Evolutionary conservation across 2,329 filamentous ascomycete species (phyloP).

Genomic region (Cytospora piceicola): DNA sequence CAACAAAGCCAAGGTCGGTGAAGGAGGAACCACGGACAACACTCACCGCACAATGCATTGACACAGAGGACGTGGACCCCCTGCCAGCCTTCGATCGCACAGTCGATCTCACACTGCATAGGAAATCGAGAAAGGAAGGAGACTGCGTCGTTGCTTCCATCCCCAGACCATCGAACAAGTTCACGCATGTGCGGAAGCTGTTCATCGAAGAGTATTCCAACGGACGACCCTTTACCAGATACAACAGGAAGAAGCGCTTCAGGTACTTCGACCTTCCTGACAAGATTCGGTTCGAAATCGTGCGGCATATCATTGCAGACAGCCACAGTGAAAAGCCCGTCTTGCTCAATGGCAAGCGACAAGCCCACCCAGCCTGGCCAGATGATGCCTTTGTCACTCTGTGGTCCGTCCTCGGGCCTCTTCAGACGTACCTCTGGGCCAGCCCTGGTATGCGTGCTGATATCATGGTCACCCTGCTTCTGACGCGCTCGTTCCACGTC

Average conservation of each 20-base stretch:
- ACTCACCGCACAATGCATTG: not conserved
- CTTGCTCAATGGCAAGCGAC: slow-evolving; percentile 36
- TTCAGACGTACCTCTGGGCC: slow-evolving; percentile 38
- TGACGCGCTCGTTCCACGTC: slow-evolving; percentile 43
- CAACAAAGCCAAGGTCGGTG: not conserved
- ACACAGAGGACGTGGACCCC: slow-evolving; percentile 35
- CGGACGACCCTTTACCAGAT: slow-evolving; percentile 7
- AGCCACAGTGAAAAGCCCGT: slow-evolving; percentile 33
- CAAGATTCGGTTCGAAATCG: slow-evolving; percentile 34
- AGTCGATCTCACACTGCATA: slow-evolving; percentile 33
- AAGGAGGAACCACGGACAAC: not conserved
- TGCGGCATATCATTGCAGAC: slow-evolving; percentile 31
- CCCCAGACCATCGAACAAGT: slow-evolving; percentile 25
- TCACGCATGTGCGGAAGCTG: slow-evolving; percentile 22
- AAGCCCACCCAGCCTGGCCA: slow-evolving; percentile 43
- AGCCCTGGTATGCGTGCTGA: slow-evolving; percentile 45
- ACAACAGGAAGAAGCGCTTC: slow-evolving; percentile 20
- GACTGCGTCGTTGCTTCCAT: slow-evolving; percentile 15
- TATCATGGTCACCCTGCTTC: slow-evolving; percentile 43
- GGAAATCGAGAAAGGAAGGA: slow-evolving; percentile 7
- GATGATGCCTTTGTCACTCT: slow-evolving; percentile 41
- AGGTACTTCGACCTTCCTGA: slow-evolving; percentile 35
- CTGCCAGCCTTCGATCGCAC: slow-evolving; percentile 33
- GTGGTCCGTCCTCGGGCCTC: slow-evolving; percentile 32
- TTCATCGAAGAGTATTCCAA: slow-evolving; percentile 18